Conservation (phyloP, 164 flowering plant species). For the Tetracentron sinense region DNA sequence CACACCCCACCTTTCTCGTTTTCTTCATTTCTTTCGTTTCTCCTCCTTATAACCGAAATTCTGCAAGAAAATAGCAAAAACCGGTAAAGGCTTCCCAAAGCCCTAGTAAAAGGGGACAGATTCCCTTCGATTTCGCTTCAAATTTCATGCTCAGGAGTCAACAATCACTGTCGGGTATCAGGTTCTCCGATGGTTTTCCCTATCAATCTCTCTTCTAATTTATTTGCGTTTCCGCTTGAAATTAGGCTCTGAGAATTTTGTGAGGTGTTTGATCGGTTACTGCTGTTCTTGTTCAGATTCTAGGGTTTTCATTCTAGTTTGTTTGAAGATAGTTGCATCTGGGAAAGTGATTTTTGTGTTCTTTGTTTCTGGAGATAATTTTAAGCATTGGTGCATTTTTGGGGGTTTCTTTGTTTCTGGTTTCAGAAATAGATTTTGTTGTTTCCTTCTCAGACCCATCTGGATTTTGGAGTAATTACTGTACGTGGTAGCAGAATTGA, state of each 20-base stretch:
- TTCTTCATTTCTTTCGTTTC: too few relatives aligned
- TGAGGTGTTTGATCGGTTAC: too few relatives aligned
- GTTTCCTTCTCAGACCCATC: not conserved
- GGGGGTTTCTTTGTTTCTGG: too few relatives aligned
- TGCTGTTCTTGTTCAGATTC: too few relatives aligned
- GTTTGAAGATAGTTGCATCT: too few relatives aligned
- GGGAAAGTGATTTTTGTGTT: too few relatives aligned
- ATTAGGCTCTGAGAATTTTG: too few relatives aligned
- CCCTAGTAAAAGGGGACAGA: not conserved
- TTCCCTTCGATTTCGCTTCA: not conserved
- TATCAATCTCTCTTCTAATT: not conserved
- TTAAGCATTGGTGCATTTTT: too few relatives aligned
- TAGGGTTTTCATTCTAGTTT: too few relatives aligned
- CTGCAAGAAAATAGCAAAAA: not conserved
- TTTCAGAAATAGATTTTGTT: not conserved
- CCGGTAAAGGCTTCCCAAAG: not conserved
- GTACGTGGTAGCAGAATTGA: not conserved
- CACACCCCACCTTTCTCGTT: too few relatives aligned
- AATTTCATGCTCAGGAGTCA: not conserved
- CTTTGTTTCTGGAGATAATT: too few relatives aligned
- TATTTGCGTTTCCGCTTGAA: not conserved
- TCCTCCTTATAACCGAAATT: too few relatives aligned
- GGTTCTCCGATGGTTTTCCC: not conserved
- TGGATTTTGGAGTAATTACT: not conserved
- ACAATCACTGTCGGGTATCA: not conserved